Evolutionary conservation across 2,329 filamentous ascomycete genomes (phyloP).

Genomic region (Pseudocercospora fuligena): DNA sequence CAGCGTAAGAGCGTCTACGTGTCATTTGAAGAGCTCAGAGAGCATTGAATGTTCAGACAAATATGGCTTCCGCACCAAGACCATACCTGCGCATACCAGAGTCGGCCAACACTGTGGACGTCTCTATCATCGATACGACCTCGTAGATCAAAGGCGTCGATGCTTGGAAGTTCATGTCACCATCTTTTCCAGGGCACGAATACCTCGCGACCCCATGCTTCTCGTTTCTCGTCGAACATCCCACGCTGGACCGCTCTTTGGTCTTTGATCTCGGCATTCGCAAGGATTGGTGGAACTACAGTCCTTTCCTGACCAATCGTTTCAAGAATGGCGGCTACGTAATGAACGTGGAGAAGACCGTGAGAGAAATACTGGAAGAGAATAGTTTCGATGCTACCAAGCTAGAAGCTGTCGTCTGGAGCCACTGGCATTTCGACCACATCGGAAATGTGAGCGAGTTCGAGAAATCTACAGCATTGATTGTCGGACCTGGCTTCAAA

Average conservation of each 20-base stretch:
- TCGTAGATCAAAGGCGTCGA: conserved; percentile 24
- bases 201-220: conserved; percentile 45
- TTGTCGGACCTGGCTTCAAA: conserved; percentile 60
- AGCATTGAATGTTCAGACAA: too few species aligned
- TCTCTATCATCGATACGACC: conserved; percentile 40
- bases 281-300: conserved; percentile 43
- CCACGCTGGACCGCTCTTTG: conserved; percentile 4
- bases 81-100: conserved; percentile 39
- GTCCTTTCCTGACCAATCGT: conserved; percentile 11
- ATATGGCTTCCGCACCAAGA: conserved; percentile 25
- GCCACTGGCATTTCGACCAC: conserved; percentile 57
- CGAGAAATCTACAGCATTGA: conserved; percentile 50
- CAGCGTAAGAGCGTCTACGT: too few species aligned
- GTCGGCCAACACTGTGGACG: conserved; percentile 36
- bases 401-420: conserved; percentile 17
- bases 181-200: conserved; percentile 43
- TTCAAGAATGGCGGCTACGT: conserved; percentile 32
- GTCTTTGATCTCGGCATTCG: conserved; percentile 53
- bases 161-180: conserved; percentile 37
- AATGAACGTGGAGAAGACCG: conserved; percentile 43
- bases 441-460: conserved; percentile 57
- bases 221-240: conserved; percentile 55
- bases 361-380: conserved; percentile 23
- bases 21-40: too few species aligned
- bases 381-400: conserved; percentile 4